Evolutionary conservation across 495 filamentous ascomycete species (phyloP), one percentile per base, ranked within the genome.

Genomic region (Annulohypoxylon maeteangense): DNA sequence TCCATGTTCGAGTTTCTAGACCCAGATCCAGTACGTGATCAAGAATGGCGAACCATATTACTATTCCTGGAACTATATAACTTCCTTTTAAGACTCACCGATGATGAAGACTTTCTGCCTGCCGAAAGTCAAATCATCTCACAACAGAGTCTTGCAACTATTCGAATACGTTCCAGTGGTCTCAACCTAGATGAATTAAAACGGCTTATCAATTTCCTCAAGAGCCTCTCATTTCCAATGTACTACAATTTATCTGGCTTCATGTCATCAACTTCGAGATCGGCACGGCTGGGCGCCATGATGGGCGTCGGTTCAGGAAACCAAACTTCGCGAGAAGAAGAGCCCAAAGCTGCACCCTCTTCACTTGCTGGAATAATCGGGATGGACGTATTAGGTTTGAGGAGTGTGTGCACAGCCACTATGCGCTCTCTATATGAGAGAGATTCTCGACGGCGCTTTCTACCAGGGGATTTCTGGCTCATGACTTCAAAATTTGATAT

Each of bases 31-130:
- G 32, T 64, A 27, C 56, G 55, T n/a, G 67, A 78, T 7, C 68
- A 66, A 74, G 92, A 98, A 76, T 98, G 96, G 96, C 89, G 90
- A 12, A 90, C 95, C 1, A 88, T 97, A 34, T 84, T 98, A 0
- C 85, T 98, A 1, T 99, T 98, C 75, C 84, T 99, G 25, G 95
- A 98, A 72, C 86, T 98, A 10, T 99, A 97, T 78, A 92, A 90
- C 11, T 98, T 98, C 76, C 85, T 97, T 4, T 82, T 98, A 32
- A 91, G 94, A 71, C 87, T 97, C 50, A 97, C 92, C 80, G 96
- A 98, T 71, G 95, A 99, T 66, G 94, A 98, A 60, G 91, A 93
- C 60, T 93, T 93, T 72, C 86, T 93, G 45, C 68, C 58, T 6
- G 76, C 78, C 14, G 70, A 70, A 74, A 80, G 0, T 68, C 82